Percentiles rank a stretch among this genome's conserved stretches.
phyloP scores from a whole-genome alignment of 148 eudicot genomes.

The Persicaria maculosa region DNA sequence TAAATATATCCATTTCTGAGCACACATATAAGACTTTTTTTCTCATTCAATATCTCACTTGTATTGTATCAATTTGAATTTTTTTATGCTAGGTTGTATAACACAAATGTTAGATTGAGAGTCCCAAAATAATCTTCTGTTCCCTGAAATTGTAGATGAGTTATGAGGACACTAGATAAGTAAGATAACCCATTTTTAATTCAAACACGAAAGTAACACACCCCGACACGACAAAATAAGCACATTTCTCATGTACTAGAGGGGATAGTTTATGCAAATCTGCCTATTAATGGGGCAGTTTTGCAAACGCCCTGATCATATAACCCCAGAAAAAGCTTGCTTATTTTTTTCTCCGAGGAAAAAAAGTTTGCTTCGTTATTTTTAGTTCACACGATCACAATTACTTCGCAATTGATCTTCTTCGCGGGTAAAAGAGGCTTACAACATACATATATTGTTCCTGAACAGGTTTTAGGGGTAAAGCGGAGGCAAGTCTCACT shows the following conservation, averaged over 20 bases:
- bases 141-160: neutral
- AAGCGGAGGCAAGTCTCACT: constrained; percentile 79
- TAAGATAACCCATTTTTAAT: too few species aligned
- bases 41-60: too few species aligned
- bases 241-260: too few species aligned
- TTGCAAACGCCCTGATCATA: too few species aligned
- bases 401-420: neutral
- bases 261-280: too few species aligned
- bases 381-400: neutral
- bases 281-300: too few species aligned
- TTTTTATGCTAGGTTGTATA: neutral
- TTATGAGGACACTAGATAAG: too few species aligned
- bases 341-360: neutral
- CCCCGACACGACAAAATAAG: too few species aligned
- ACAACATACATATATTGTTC: neutral
- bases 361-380: neutral
- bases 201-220: too few species aligned
- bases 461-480: constrained; percentile 72
- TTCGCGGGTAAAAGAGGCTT: neutral
- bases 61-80: neutral
- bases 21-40: too few species aligned
- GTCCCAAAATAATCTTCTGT: neutral
- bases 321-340: neutral
- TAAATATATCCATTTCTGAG: too few species aligned
- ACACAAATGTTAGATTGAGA: neutral